These are phyloP conservation scores for Amylostereum areolatum DNA, from an alignment of 1,284 basidiomycete genomes.

Conservation along the genomic window DNA sequence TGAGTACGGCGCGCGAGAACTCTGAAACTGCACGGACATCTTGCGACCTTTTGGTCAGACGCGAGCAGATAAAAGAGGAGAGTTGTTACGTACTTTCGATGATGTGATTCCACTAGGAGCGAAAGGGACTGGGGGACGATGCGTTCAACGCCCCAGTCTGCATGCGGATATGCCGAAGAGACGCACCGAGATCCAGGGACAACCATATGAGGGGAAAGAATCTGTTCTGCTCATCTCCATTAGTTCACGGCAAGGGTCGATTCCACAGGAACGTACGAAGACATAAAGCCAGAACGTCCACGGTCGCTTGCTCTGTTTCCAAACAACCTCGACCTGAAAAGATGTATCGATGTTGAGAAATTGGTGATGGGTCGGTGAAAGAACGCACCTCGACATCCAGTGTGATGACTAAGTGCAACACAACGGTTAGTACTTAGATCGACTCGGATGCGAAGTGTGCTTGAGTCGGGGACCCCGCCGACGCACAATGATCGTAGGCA, in stretches of 20 bases:
- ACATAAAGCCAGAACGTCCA: slow-evolving; percentile 17
- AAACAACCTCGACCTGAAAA: slow-evolving; percentile 14
- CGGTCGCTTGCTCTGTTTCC: slow-evolving; percentile 13
- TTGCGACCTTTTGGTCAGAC: neutral
- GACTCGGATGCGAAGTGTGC: no score
- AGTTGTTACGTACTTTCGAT: slow-evolving; percentile 4
- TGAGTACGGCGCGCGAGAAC: neutral
- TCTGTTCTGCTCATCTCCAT: slow-evolving; percentile 10
- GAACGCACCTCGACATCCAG: slow-evolving; percentile 2
- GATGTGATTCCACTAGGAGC: slow-evolving; percentile 6
- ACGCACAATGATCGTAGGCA: slow-evolving; percentile 14
- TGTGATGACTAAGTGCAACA: slow-evolving; percentile 1
- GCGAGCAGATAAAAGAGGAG: neutral
- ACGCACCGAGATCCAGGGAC: slow-evolving; percentile 9
- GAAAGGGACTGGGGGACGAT: slow-evolving; percentile 7
- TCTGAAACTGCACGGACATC: neutral
- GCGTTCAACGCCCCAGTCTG: neutral
- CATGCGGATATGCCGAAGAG: neutral
- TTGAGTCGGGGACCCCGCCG: neutral
- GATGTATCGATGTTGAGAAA: neutral
- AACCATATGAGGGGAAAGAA: slow-evolving; percentile 14
- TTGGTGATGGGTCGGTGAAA: neutral
- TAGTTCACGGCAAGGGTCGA: neutral
- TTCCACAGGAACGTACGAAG: slow-evolving; percentile 13
- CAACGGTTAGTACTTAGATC: neutral